Conservation (phyloP, 139 green algal species). For the Auxenochlorella pyrenoidosa region DNA sequence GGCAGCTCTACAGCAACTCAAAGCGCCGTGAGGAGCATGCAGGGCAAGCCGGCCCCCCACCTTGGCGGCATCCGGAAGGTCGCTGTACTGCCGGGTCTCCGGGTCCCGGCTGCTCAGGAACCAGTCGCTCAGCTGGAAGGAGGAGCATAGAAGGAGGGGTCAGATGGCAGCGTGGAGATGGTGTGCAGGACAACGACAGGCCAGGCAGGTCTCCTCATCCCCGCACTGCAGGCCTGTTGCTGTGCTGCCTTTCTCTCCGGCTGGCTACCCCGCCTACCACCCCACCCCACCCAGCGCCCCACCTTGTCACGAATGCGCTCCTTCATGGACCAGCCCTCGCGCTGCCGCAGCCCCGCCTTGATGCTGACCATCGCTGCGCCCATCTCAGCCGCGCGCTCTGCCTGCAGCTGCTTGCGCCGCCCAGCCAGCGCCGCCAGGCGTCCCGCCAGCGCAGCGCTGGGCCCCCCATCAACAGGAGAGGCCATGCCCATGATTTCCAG, state of each 20-base stretch:
- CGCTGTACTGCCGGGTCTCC: conserved; percentile 81
- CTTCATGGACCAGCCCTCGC: conserved; percentile 89
- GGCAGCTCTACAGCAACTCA: too few relatives aligned
- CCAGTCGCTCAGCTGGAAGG: conserved; percentile 85
- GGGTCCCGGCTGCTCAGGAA: conserved; percentile 86
- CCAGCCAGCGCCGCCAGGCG: neutral
- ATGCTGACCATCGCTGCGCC: conserved; percentile 74
- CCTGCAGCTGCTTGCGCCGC: conserved; percentile 54
- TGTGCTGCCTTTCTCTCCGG: too few relatives aligned
- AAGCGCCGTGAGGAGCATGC: too few relatives aligned
- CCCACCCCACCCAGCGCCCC: neutral
- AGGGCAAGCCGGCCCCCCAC: too few relatives aligned
- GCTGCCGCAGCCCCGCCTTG: conserved; percentile 78
- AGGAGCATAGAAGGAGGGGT: neutral
- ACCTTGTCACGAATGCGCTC: conserved; percentile 91
- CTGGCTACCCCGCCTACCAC: too few relatives aligned
- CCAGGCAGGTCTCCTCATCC: too few relatives aligned
- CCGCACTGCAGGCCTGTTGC: too few relatives aligned
- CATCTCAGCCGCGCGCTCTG: conserved; percentile 73
- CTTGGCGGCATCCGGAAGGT: conserved; percentile 80
- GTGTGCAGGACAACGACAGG: too few relatives aligned
- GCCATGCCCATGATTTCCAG: conserved; percentile 90
- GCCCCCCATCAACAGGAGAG: conserved; percentile 41
- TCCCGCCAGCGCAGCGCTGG: neutral
- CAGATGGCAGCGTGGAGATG: too few relatives aligned